Evolutionary conservation across 352 stramenopile species (phyloP).

Genomic region (Phytophthora megakarya): DNA sequence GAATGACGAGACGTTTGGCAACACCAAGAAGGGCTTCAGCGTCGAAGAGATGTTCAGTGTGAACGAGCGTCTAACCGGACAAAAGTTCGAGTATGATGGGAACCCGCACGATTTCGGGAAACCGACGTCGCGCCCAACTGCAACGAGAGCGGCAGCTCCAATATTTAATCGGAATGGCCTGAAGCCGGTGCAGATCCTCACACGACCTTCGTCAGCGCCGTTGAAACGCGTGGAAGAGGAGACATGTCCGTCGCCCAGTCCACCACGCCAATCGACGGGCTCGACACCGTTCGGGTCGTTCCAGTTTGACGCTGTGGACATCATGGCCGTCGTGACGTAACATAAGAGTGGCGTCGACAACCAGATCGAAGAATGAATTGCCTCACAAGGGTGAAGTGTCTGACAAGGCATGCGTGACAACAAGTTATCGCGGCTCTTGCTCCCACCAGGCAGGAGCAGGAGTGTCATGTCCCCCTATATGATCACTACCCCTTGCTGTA

Average conservation of each 20-base stretch:
- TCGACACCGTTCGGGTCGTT: slow-evolving; percentile 64
- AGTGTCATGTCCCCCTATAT: slow-evolving; percentile 15
- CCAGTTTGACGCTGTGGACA: slow-evolving; percentile 84
- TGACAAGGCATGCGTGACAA: slow-evolving; percentile 19
- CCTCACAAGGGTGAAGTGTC: slow-evolving; percentile 12
- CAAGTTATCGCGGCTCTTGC: slow-evolving; percentile 21
- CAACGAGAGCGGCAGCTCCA: slow-evolving; percentile 32
- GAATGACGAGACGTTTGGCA: slow-evolving; percentile 89
- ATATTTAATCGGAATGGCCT: slow-evolving; percentile 63
- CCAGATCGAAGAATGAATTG: slow-evolving; percentile 26
- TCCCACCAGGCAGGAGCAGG: slow-evolving; percentile 36
- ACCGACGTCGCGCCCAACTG: slow-evolving; percentile 28
- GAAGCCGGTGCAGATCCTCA: slow-evolving; percentile 52
- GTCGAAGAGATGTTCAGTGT: slow-evolving; percentile 96
- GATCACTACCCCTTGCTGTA: slow-evolving; percentile 10
- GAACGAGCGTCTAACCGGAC: slow-evolving; percentile 91
- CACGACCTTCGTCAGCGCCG: slow-evolving; percentile 43
- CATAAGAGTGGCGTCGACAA: slow-evolving; percentile 30
- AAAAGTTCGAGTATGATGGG: slow-evolving; percentile 94
- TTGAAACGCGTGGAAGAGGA: slow-evolving; percentile 63
- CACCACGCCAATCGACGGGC: slow-evolving; percentile 39
- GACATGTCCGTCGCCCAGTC: slow-evolving; percentile 43
- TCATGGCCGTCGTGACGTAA: slow-evolving; percentile 90
- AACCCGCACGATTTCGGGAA: slow-evolving; percentile 96
- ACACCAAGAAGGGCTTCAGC: slow-evolving; percentile 73